These are phyloP conservation scores for Phoma sp. DNA, from an alignment of 2,329 filamentous ascomycete species.

Conservation along the genomic window DNA sequence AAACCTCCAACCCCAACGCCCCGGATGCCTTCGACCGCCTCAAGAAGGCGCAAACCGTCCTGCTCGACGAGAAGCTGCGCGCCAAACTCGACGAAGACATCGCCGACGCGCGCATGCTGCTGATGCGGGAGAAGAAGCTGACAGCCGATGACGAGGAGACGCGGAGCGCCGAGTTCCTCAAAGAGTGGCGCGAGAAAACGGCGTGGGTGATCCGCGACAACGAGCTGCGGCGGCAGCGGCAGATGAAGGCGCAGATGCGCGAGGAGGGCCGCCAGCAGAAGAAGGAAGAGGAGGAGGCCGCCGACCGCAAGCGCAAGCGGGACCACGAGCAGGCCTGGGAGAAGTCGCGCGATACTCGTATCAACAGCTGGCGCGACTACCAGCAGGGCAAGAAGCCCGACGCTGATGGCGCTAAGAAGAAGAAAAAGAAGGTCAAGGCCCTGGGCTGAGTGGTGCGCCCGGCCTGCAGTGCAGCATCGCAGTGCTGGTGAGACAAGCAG, in stretches of 20 bases:
- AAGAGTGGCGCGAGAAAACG: constrained; percentile 88
- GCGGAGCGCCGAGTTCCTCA: constrained; percentile 80
- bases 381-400: constrained; percentile 68
- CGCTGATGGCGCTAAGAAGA: constrained; percentile 52
- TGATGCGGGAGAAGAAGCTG: constrained; percentile 94
- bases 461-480: background rate
- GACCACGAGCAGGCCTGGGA: constrained; percentile 97
- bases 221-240: constrained; percentile 80
- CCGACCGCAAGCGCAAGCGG: constrained; percentile 65
- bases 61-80: constrained; percentile 94
- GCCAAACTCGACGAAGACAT: constrained; percentile 90
- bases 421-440: constrained; percentile 61
- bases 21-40: constrained; percentile 96
- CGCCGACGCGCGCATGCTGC: constrained; percentile 89
- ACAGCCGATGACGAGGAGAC: constrained; percentile 87
- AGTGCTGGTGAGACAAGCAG: too few relatives aligned
- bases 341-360: constrained; percentile 85
- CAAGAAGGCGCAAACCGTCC: constrained; percentile 88
- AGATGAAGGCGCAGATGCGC: constrained; percentile 93
- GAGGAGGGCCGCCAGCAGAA: constrained; percentile 91
- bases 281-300: constrained; percentile 83
- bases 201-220: constrained; percentile 91
- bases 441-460: constrained; percentile 48
- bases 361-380: constrained; percentile 92
- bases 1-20: constrained; percentile 87